Conservation (phyloP, 2,329 filamentous ascomycete species). For the Fusarium longipes region DNA sequence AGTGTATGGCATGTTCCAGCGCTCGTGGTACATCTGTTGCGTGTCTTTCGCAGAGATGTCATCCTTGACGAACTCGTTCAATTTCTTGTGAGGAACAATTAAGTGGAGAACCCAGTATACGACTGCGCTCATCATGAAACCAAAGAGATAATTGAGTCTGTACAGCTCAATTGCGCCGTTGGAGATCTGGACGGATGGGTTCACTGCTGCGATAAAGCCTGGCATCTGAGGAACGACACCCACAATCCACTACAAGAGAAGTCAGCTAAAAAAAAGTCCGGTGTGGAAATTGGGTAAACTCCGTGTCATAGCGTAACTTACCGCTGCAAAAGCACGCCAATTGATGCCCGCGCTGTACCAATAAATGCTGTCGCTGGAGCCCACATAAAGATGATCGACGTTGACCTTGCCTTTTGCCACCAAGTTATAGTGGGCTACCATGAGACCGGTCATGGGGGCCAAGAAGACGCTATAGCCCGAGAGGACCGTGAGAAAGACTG, state of each 20-base stretch:
- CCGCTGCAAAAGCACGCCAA: slow-evolving; percentile 54
- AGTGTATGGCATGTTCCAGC: slow-evolving; percentile 49
- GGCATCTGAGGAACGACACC: slow-evolving; percentile 56
- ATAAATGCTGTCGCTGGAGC: slow-evolving; percentile 50
- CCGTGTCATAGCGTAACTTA: slow-evolving; percentile 41
- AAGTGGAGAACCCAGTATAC: slow-evolving; percentile 50
- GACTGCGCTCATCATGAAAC: slow-evolving; percentile 50
- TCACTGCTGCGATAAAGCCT: slow-evolving; percentile 56
- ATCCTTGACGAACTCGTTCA: slow-evolving; percentile 48
- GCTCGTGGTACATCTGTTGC: slow-evolving; percentile 45
- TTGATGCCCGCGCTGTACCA: slow-evolving; percentile 56
- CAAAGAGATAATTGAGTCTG: slow-evolving; percentile 54
- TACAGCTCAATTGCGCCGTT: slow-evolving; percentile 54
- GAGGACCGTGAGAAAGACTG: slow-evolving; percentile 52
- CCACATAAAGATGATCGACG: slow-evolving; percentile 52
- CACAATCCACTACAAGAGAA: slow-evolving; percentile 50
- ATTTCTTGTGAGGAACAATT: slow-evolving; percentile 42
- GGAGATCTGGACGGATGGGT: slow-evolving; percentile 49
- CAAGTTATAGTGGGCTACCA: slow-evolving; percentile 52
- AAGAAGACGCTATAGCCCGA: slow-evolving; percentile 54
- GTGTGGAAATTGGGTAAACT: not conserved
- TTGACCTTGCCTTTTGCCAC: slow-evolving; percentile 52
- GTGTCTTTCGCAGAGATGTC: slow-evolving; percentile 43
- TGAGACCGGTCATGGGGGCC: slow-evolving; percentile 55
- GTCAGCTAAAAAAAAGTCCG: slow-evolving; percentile 1